Conservation (phyloP, 2,329 filamentous ascomycete genomes). For the Hypoxylon sp. region DNA sequence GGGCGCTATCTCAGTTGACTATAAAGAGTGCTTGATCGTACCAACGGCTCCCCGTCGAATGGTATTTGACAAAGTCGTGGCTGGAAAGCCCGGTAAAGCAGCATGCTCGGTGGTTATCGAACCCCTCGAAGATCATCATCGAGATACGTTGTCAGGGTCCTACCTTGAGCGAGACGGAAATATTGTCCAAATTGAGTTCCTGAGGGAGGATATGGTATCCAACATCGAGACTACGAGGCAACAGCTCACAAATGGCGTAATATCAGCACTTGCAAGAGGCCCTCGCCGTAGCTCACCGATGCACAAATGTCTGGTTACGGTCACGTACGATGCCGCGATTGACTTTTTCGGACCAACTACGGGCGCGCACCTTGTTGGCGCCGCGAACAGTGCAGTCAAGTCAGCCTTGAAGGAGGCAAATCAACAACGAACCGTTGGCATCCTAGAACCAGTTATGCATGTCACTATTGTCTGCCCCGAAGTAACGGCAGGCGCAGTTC, state of each 20-base stretch:
- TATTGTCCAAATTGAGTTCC: conserved; percentile 67
- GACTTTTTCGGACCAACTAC: conserved; percentile 75
- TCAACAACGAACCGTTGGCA: conserved; percentile 64
- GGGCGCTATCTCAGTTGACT: conserved; percentile 93
- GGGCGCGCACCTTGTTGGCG: conserved; percentile 75
- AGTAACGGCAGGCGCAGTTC: conserved; percentile 80
- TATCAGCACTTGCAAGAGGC: conserved; percentile 86
- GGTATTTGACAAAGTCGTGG: conserved; percentile 82
- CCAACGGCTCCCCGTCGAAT: conserved; percentile 68
- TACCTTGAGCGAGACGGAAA: conserved; percentile 76
- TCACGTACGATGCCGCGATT: conserved; percentile 73
- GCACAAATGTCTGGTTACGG: conserved; percentile 76
- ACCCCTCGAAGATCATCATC: conserved; percentile 63
- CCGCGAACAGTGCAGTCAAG: conserved; percentile 72
- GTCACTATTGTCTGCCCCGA: conserved; percentile 90
- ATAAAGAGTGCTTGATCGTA: conserved; percentile 81
- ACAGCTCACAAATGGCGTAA: conserved; percentile 80
- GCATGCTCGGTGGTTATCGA: conserved; percentile 77
- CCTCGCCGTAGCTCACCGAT: conserved; percentile 84
- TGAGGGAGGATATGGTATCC: conserved; percentile 55
- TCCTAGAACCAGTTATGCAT: conserved; percentile 96
- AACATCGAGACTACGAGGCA: conserved; percentile 64
- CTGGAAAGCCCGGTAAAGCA: conserved; percentile 82
- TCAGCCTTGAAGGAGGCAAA: conserved; percentile 74
- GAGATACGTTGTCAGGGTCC: conserved; percentile 55